phyloP scores from a whole-genome alignment of 2,329 filamentous ascomycete genomes.

The Epichloe gansuensis region DNA sequence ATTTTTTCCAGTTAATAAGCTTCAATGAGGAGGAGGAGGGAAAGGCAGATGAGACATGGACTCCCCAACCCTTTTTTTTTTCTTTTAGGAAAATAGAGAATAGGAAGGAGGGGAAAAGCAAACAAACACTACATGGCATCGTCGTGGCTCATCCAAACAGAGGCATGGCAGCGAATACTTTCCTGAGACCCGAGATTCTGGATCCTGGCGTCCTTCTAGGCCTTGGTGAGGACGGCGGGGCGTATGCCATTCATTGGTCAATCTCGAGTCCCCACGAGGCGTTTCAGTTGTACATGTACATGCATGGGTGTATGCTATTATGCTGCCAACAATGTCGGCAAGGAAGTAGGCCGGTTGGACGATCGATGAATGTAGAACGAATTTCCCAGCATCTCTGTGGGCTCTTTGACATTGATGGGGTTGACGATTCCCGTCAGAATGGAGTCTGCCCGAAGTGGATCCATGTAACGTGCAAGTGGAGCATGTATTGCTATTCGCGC shows the following conservation, averaged over 20 bases:
- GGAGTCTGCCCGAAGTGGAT: constrained; percentile 4
- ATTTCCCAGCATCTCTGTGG: constrained; percentile 2
- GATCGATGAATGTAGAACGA: constrained; percentile 1
- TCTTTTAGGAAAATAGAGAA: no score
- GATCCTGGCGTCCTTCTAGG: neutral
- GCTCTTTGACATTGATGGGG: neutral
- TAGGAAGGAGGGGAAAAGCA: no score
- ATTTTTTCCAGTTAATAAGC: no score
- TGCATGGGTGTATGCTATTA: no score
- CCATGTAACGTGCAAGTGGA: neutral
- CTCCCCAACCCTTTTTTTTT: no score
- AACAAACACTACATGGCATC: no score
- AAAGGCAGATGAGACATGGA: no score
- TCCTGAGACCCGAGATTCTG: neutral
- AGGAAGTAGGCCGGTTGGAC: constrained; percentile 1
- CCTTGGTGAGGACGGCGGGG: neutral
- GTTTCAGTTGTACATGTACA: neutral
- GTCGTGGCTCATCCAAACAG: neutral
- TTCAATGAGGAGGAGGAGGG: no score
- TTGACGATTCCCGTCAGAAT: neutral
- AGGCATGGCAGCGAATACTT: neutral
- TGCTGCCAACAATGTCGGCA: neutral
- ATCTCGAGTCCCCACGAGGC: neutral
- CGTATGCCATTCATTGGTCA: neutral
- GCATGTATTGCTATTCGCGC: no score